These are phyloP conservation scores for Tricholoma saponaceum DNA, from an alignment of 768 basidiomycete species.

Conservation along the genomic window DNA sequence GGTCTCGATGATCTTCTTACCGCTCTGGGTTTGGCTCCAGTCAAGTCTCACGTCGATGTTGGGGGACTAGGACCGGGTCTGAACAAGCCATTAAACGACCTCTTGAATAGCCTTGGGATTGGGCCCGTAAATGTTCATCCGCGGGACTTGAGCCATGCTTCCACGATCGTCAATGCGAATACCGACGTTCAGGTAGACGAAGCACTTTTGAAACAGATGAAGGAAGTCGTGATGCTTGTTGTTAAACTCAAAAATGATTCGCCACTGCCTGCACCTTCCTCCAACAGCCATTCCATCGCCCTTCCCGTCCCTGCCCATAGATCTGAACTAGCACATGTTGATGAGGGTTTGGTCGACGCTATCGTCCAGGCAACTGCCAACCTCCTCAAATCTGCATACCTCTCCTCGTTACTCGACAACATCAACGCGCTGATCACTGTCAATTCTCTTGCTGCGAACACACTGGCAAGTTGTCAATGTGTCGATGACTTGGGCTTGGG, in stretches of 20 bases:
- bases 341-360: conserved; percentile 8
- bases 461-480: conserved; percentile 11
- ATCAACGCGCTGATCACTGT: conserved; percentile 4
- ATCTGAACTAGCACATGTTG: not conserved
- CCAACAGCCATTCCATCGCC: not conserved
- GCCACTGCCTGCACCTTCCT: not conserved
- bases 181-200: conserved; percentile 1
- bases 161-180: not conserved
- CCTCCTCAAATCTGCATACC: conserved; percentile 9
- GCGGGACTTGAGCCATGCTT: not conserved
- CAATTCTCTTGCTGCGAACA: not conserved
- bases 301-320: not conserved
- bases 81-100: conserved; percentile 13
- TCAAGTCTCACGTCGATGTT: conserved; percentile 13
- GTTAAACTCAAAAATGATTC: conserved; percentile 5
- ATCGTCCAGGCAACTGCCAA: conserved; percentile 11
- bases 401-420: conserved; percentile 5
- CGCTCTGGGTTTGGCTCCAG: conserved; percentile 14
- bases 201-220: conserved; percentile 5
- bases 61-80: conserved; percentile 16
- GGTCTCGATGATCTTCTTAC: conserved; percentile 20
- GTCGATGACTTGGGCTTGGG: conserved; percentile 6
- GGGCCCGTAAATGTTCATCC: conserved; percentile 6
- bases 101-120: conserved; percentile 19
- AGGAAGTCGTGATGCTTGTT: conserved; percentile 5